Evolutionary conservation across 108 stramenopile genomes (phyloP), one percentile per base, ranked within the genome.

Genomic region (Cyclostephanos invisitatus): DNA sequence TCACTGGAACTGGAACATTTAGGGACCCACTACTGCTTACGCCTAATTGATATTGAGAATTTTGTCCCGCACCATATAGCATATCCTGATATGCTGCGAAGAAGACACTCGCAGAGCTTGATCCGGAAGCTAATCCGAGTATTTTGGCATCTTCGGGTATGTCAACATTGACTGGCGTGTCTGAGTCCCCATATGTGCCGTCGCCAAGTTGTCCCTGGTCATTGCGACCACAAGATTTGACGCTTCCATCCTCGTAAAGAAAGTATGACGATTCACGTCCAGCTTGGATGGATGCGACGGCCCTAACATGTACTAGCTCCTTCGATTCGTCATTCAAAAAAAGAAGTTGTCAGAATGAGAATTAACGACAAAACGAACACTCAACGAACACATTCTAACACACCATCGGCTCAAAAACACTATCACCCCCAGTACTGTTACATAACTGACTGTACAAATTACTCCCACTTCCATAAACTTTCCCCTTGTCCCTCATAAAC

Each of bases 141-240:
- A 71, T 49, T 6, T 24, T 25, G 14, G 32, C 14, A 20, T 40
- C 58, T 40, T 60, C 24, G 69, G 46, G 46, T 17, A 71, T 49
- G 6, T 62, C 46, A 48, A 73, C 72, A 12, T 67, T 58, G 11
- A 73, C 72, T 2, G 72, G 72, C 35, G 22, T 35, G 7, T 58
- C 21, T 11, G 56, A 68, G 14, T 73, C 67, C 32, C 12, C n/a
- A 21, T 42, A 68, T 10, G 72, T 68, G 17, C 72, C 72, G 48
- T 73, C 72, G 10, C 72, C 72, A 17, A 73, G 53, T 29, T 73
- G 72, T 29, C 72, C 72, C 53, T 73, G 35, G 59, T 73, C 72
- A 38, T 73, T 73, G 11, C 67, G 67, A 37, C 72, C 72, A 36
- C 70, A 71, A 0, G 70, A 57, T 11, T 51, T 22, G 61, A 62